Percentiles rank a stretch among this genome's conserved stretches.
phyloP scores from a whole-genome alignment of 192 early-diverging fungal species.

The Pilobolus umbonatus region DNA sequence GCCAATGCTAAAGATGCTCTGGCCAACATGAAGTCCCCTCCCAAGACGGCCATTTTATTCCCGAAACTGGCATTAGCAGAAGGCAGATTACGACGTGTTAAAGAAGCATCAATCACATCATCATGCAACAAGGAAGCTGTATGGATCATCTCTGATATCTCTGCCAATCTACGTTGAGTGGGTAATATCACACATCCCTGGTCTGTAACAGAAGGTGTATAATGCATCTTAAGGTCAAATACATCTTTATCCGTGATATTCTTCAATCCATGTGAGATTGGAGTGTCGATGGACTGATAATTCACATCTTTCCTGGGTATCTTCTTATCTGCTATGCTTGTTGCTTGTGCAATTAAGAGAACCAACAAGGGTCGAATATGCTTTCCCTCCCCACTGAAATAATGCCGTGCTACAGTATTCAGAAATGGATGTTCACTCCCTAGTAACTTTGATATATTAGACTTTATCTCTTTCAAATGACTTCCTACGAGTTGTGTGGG shows the following conservation, averaged over 20 bases:
- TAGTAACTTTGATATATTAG: conserved; percentile 80
- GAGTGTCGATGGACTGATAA: conserved; percentile 56
- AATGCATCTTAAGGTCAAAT: not conserved
- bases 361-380: conserved; percentile 91
- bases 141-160: conserved; percentile 98
- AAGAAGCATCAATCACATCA: conserved; percentile 76
- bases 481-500: conserved; percentile 74
- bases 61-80: conserved; percentile 82
- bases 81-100: conserved; percentile 68
- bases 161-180: conserved; percentile 89
- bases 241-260: conserved; percentile 11
- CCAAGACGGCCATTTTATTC: conserved; percentile 96
- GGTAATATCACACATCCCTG: conserved; percentile 62
- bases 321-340: conserved; percentile 58
- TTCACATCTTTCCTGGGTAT: conserved; percentile 37
- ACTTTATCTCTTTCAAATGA: conserved; percentile 79
- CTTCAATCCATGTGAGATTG: conserved; percentile 46
- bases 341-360: conserved; percentile 84
- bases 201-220: conserved; percentile 11
- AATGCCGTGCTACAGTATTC: conserved; percentile 83
- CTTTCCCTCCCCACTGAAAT: conserved; percentile 81
- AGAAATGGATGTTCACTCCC: conserved; percentile 87
- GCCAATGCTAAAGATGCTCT: conserved; percentile 88
- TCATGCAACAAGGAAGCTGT: conserved; percentile 95
- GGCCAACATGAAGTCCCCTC: conserved; percentile 89